Base-by-base conservation (phyloP, 2,329 filamentous ascomycete genomes). In the Cladosporium halotolerans region DNA sequence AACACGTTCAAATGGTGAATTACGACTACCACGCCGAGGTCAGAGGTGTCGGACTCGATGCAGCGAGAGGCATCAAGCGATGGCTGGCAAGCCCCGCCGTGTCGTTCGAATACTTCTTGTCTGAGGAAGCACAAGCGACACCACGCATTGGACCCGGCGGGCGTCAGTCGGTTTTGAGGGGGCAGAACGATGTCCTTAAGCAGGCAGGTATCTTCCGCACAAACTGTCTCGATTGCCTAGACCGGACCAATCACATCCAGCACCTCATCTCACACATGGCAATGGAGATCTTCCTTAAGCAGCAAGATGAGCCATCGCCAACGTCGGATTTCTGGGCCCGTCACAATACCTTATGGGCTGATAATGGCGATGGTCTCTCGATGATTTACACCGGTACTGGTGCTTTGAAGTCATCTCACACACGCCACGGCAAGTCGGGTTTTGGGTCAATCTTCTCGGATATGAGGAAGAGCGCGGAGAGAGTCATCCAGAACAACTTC, bases 1-100 rank as follows among this genome's bases (percentile, higher is more conserved):
- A 86, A 45, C 77, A 96, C 36, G 72, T 97, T 31, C 81, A 81
- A 57, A 80, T 86, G 55, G 95, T 92, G 1, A 89, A 96, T 64
- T 99, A 93, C 66, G 93, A 99, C 70, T 97, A 99, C 56, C 91
- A 97, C 66, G 92, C 91, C 3, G 90, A 97, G 69, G 96, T 93
- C 1, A 87, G 87, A 63, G 89, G 88, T 0, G 86, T 88, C 1
- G 92, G 92, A 3, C 97, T 96, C 66, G 90, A 95, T 68, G 89
- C 89, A 53, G 93, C 92, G n/a, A 85, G 81, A 60, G 82, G 86
- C 61, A 96, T 99, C 57, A 83, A 85, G 43, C 79, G 82, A 45
- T 84, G 88, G 61, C 88, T 97, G 34, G 82, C 88, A 55, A 72
- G 82, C 52, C 93, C 89, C 19, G 86, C 89, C 6, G 85, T 95